Base-by-base conservation (phyloP, 2,329 filamentous ascomycete species). In the Venturia pyrina region DNA sequence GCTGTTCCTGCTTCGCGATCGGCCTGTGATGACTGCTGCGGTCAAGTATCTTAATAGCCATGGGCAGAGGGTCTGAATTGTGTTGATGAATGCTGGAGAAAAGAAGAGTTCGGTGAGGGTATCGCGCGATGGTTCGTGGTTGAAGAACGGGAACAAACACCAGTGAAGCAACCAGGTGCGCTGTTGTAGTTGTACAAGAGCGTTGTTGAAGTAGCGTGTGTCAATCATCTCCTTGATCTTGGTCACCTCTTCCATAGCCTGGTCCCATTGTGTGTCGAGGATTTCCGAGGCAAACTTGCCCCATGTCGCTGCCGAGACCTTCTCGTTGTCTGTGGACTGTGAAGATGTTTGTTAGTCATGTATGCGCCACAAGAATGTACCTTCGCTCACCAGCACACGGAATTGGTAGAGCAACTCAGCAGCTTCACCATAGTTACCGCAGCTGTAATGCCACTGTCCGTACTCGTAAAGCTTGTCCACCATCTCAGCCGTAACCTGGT, bases 91-190 rank as follows among this genome's bases (percentile, higher is more conserved):
- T 72, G 91, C 86, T 70, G 93, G 90, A 69, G 90, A 96, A 86
- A 99, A 98, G 85, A 97, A 95, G 77, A 98, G 87, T 73, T 99
- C 95, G 75, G 95, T 91, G 72, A 99, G 85, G 71, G 87, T 86
- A 75, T 99, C 95, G 74, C 93, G 91, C 67, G 91, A 91, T 70
- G 87, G 84, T 74, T 98, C 93, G 81, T 91, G 89, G 87, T 99
- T 98, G 86, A 98, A 99, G 81, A 97, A 93, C 68, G 95, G 93
- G 86, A 98, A 99, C 68, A 99, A 88, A 59, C 91, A 88, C 93
- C 95, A 99, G 89, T 99, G 95, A 73, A 96, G 89, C 73, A 99
- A 84, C 91, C 93, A 96, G 67, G 93, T 96, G 75, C 95, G 91
- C 84, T 97, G 93, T 77, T 93, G 89, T 69, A 99, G 89, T 82